Percentiles rank a stretch among this genome's conserved stretches.
Evolutionary conservation across 1,139 yeast species (phyloP).

Genomic region (Meyerozyma sp.): DNA sequence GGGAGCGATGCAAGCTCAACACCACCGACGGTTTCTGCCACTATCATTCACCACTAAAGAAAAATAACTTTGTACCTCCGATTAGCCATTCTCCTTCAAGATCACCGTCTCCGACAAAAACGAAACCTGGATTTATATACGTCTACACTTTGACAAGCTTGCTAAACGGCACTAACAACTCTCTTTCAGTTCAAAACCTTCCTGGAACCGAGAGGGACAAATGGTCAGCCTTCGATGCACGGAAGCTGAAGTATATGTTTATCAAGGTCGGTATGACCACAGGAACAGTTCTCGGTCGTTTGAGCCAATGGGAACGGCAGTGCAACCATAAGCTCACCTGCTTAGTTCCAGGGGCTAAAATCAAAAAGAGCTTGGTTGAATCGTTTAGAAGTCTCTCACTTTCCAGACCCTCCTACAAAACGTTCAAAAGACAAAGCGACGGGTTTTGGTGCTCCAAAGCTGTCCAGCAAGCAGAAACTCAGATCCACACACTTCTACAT

Average conservation of each 20-base stretch:
- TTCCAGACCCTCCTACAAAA: background rate
- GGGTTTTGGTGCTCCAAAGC: slow-evolving; percentile 29
- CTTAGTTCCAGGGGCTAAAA: slow-evolving; percentile 22
- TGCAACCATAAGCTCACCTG: slow-evolving; percentile 43
- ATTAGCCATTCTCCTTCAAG: background rate
- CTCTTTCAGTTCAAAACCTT: slow-evolving; percentile 29
- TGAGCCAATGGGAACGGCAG: slow-evolving; percentile 51
- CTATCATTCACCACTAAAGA: slow-evolving; percentile 13
- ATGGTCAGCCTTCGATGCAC: slow-evolving; percentile 36
- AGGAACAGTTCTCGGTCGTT: slow-evolving; percentile 34
- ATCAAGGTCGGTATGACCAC: slow-evolving; percentile 57
- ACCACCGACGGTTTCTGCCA: slow-evolving; percentile 21
- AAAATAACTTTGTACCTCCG: too few relatives aligned
- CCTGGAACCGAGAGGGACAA: slow-evolving; percentile 21
- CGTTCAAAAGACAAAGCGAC: slow-evolving; percentile 5
- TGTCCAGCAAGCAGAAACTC: slow-evolving; percentile 33
- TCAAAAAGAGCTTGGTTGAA: background rate
- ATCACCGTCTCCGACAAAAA: background rate
- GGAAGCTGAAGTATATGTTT: slow-evolving; percentile 31
- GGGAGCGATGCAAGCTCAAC: slow-evolving; percentile 23
- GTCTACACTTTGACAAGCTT: slow-evolving; percentile 46
- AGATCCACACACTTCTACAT: slow-evolving; percentile 34
- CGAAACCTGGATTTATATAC: slow-evolving; percentile 41
- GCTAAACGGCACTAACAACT: slow-evolving; percentile 17
- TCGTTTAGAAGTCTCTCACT: background rate